A percentile compares a stretch with the other conserved stretches of the same genome.
Evolutionary conservation across 345 rosid species (phyloP).

Genomic region (Ricinus communis): DNA sequence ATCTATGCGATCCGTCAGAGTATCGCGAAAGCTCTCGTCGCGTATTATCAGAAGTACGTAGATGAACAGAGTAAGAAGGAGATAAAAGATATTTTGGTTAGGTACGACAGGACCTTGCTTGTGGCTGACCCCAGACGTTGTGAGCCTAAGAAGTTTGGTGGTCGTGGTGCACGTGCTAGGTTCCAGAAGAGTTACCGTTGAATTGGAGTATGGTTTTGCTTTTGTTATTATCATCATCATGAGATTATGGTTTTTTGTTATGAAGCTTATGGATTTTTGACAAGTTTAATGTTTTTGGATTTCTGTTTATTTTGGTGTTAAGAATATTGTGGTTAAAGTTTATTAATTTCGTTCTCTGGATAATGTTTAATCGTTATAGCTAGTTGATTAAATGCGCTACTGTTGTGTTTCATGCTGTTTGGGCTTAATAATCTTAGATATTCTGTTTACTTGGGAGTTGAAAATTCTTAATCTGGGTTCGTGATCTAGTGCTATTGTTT

Average conservation of each 20-base stretch:
- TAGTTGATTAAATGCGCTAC: background rate
- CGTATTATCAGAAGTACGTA: conserved; percentile 73
- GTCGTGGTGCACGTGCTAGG: conserved; percentile 83
- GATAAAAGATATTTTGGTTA: conserved; percentile 69
- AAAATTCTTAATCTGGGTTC: too few relatives aligned
- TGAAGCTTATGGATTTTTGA: too few relatives aligned
- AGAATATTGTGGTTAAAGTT: background rate
- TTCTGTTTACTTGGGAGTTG: too few relatives aligned
- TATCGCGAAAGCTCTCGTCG: conserved; percentile 80
- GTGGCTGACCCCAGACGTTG: conserved; percentile 84
- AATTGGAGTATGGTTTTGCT: background rate
- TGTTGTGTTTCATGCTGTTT: too few relatives aligned
- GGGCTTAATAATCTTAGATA: too few relatives aligned
- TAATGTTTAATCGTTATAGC: conserved; percentile 3
- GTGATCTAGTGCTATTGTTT: too few relatives aligned
- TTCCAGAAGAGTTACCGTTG: conserved; percentile 92
- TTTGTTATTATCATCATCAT: background rate
- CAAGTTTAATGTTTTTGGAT: too few relatives aligned
- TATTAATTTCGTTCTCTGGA: background rate
- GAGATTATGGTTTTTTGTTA: too few relatives aligned
- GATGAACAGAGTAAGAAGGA: conserved; percentile 89
- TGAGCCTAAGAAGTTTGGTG: conserved; percentile 93
- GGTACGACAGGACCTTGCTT: conserved; percentile 77
- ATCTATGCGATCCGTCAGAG: conserved; percentile 92
- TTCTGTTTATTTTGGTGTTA: background rate